A percentile compares a stretch with the other conserved stretches of the same genome.
phyloP scores from a whole-genome alignment of 345 rosid species.

The Raphanus sativus region DNA sequence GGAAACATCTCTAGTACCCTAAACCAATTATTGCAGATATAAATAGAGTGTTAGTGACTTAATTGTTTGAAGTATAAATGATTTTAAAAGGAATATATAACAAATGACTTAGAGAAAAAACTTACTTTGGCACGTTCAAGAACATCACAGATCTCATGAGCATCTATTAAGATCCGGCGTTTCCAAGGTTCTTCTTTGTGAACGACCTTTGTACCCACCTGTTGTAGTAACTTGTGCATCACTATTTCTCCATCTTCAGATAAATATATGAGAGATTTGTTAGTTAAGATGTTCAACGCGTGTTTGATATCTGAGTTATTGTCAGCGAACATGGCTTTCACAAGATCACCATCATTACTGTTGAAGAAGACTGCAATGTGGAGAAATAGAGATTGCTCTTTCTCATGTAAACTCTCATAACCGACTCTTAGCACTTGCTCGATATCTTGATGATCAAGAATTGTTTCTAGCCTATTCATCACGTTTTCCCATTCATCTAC shows the following conservation, averaged over 20 bases:
- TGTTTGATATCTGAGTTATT: not conserved
- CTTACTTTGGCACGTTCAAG: not conserved
- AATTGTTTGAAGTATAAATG: too few species aligned
- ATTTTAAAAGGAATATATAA: too few species aligned
- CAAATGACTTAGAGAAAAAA: too few species aligned
- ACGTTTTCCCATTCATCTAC: not conserved
- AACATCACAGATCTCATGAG: not conserved
- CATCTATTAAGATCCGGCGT: not conserved
- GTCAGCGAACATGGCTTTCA: not conserved
- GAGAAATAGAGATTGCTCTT: not conserved
- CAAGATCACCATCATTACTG: not conserved
- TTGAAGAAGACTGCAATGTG: not conserved
- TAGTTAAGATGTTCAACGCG: not conserved
- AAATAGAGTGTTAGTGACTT: too few species aligned
- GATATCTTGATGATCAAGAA: not conserved
- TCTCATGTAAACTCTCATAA: not conserved
- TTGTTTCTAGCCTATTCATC: not conserved
- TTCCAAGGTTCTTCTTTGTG: not conserved
- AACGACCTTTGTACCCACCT: not conserved
- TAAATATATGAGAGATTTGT: conserved; percentile 24
- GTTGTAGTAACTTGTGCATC: not conserved
- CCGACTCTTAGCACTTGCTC: not conserved
- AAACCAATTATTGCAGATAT: too few species aligned
- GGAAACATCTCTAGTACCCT: not conserved
- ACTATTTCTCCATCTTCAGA: not conserved